A percentile compares a stretch with the other conserved stretches of the same genome.
phyloP scores from a whole-genome alignment of 768 basidiomycete species.

The Arthromyces matolae region DNA sequence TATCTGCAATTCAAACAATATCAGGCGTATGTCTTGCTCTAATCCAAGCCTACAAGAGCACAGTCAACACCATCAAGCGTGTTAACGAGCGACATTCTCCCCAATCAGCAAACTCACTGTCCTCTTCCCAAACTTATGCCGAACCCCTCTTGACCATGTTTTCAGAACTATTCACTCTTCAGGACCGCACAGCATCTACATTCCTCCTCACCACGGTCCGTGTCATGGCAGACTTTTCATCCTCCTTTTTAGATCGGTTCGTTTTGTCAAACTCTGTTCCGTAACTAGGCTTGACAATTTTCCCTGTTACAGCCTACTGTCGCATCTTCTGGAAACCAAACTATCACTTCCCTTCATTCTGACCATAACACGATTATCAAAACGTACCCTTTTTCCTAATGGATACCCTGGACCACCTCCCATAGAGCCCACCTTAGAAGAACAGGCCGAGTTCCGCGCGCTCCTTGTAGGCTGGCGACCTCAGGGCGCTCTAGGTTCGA shows the following conservation, averaged over 20 bases:
- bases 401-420: constrained; percentile 80
- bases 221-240: constrained; percentile 44
- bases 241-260: constrained; percentile 61
- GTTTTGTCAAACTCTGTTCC: not conserved
- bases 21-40: constrained; percentile 68
- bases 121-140: constrained; percentile 33
- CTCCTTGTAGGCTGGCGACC: constrained; percentile 37
- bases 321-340: constrained; percentile 56
- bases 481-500: constrained; percentile 30
- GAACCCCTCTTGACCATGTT: constrained; percentile 42
- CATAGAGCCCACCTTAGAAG: constrained; percentile 72
- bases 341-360: constrained; percentile 53
- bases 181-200: constrained; percentile 45
- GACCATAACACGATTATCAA: constrained; percentile 49
- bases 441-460: constrained; percentile 59
- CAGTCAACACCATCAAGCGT: constrained; percentile 58
- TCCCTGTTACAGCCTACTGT: constrained; percentile 65
- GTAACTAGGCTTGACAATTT: too few relatives aligned
- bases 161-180: constrained; percentile 45
- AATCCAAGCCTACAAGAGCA: constrained; percentile 65
- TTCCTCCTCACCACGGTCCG: constrained; percentile 42
- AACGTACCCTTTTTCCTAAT: constrained; percentile 79
- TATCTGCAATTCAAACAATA: constrained; percentile 70
- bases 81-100: constrained; percentile 45
- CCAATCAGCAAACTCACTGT: constrained; percentile 21